These are phyloP conservation scores for Anastatica hierochuntica DNA, from an alignment of 345 rosid species.

Conservation along the genomic window DNA sequence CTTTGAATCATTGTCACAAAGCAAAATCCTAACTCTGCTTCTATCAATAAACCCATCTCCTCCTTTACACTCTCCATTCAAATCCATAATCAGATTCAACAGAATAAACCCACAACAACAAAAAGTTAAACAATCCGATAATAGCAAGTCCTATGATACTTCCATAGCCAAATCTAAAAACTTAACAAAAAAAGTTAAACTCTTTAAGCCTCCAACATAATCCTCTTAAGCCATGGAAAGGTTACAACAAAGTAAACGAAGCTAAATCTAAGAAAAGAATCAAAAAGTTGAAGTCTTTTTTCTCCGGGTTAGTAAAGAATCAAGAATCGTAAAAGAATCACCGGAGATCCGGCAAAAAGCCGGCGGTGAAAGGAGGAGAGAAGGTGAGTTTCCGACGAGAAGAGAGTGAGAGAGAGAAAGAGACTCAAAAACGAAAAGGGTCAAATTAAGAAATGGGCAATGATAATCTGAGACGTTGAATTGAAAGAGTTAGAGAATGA, in stretches of 20 bases:
- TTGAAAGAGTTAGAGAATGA: background rate
- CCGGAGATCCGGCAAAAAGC: slow-evolving; percentile 18
- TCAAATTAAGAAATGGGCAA: slow-evolving; percentile 14
- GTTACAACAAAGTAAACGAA: no score
- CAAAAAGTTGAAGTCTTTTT: background rate
- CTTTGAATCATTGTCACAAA: slow-evolving; percentile 73
- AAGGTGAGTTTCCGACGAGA: slow-evolving; percentile 10
- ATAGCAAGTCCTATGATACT: slow-evolving; percentile 27
- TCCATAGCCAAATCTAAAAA: slow-evolving; percentile 27
- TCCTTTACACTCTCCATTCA: slow-evolving; percentile 47
- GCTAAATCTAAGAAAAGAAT: slow-evolving; percentile 4
- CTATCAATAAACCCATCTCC: slow-evolving; percentile 87
- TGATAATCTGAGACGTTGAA: slow-evolving; percentile 13
- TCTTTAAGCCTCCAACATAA: slow-evolving; percentile 10
- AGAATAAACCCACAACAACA: slow-evolving; percentile 10
- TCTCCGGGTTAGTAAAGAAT: background rate
- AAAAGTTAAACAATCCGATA: background rate
- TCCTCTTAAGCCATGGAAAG: slow-evolving; percentile 7
- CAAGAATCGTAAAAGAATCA: background rate
- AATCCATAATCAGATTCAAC: slow-evolving; percentile 38
- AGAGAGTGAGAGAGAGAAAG: background rate
- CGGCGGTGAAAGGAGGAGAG: slow-evolving; percentile 6
- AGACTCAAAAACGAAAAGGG: background rate
- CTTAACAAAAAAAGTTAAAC: slow-evolving; percentile 2
- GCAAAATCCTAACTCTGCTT: slow-evolving; percentile 95